These are phyloP conservation scores for Pestalotiopsis sp. DNA, from an alignment of 2,329 filamentous ascomycete species.

Conservation along the genomic window DNA sequence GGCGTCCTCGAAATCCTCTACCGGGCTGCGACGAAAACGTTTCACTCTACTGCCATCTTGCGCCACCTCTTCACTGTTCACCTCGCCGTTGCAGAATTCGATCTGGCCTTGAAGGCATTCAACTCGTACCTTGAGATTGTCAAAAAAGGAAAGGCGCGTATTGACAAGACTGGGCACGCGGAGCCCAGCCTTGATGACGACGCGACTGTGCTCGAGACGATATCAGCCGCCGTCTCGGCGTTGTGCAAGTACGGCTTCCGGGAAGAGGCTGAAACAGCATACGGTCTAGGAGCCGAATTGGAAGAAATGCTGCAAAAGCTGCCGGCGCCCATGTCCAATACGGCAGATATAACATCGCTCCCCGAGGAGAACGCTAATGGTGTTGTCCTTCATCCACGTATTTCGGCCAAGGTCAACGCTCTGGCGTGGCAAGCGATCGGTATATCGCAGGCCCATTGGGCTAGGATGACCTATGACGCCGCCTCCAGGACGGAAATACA, in stretches of 20 bases:
- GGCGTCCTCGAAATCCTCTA: constrained; percentile 87
- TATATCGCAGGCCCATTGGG: constrained; percentile 84
- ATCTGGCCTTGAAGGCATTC: constrained; percentile 86
- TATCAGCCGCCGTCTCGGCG: constrained; percentile 76
- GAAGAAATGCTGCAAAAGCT: constrained; percentile 73
- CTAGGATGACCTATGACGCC: constrained; percentile 76
- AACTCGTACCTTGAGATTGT: constrained; percentile 91
- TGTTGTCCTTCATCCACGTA: constrained; percentile 36
- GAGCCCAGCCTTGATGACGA: constrained; percentile 78
- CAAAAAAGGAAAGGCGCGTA: constrained; percentile 78
- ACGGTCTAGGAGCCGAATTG: constrained; percentile 68
- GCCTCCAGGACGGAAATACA: constrained; percentile 72
- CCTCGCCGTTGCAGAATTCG: constrained; percentile 84
- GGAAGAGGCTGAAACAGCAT: constrained; percentile 76
- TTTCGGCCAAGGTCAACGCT: constrained; percentile 64
- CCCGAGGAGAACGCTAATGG: constrained; percentile 32
- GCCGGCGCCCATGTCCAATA: constrained; percentile 30
- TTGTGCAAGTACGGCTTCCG: constrained; percentile 79
- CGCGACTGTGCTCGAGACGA: constrained; percentile 72
- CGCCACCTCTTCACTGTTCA: constrained; percentile 87
- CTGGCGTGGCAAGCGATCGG: constrained; percentile 83
- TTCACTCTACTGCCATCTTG: constrained; percentile 88
- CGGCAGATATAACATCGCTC: constrained; percentile 28
- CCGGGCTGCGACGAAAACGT: constrained; percentile 87
- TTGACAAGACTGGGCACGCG: constrained; percentile 72